Evolutionary conservation across 208 protist genomes (phyloP).

Genomic region (Trypanosoma congolense): DNA sequence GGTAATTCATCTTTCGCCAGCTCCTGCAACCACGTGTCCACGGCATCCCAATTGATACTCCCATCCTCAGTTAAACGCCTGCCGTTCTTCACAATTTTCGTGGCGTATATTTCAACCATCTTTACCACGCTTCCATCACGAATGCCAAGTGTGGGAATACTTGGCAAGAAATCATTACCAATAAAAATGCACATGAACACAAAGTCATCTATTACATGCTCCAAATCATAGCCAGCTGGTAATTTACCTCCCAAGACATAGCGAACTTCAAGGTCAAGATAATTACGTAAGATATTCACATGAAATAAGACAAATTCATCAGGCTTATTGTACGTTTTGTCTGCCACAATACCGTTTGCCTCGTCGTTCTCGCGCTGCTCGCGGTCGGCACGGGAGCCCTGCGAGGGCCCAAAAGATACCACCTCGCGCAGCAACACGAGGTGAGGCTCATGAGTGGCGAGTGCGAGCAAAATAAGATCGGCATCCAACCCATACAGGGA

Average conservation of each 20-base stretch:
- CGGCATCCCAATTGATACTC: conserved; percentile 61
- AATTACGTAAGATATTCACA: conserved; percentile 94
- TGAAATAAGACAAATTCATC: conserved; percentile 89
- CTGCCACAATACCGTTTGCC: conserved; percentile 71
- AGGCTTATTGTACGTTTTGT: conserved; percentile 75
- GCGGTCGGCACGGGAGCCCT: conserved; percentile 53
- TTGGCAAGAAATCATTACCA: conserved; percentile 99
- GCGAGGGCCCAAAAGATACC: conserved; percentile 73
- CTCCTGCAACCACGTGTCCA: conserved; percentile 66
- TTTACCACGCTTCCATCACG: conserved; percentile 87
- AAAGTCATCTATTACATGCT: conserved; percentile 96
- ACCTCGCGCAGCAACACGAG: conserved; percentile 96
- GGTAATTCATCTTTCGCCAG: conserved; percentile 77
- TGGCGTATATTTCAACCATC: conserved; percentile 86
- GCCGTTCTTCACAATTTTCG: conserved; percentile 53
- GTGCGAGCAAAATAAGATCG: conserved; percentile 97
- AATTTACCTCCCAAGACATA: conserved; percentile 23
- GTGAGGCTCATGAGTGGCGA: conserved; percentile 95
- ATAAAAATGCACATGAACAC: conserved; percentile 97
- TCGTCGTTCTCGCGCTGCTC: conserved; percentile 72
- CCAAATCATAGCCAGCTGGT: conserved; percentile 62
- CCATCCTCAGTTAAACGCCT: conserved; percentile 77
- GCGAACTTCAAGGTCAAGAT: conserved; percentile 89
- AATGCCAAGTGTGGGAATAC: conserved; percentile 94
- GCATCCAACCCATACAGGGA: conserved; percentile 98